A percentile compares a stretch with the other conserved stretches of the same genome.
Evolutionary conservation across 768 basidiomycete species (phyloP).

Genomic region (Leccinum sublutescens): DNA sequence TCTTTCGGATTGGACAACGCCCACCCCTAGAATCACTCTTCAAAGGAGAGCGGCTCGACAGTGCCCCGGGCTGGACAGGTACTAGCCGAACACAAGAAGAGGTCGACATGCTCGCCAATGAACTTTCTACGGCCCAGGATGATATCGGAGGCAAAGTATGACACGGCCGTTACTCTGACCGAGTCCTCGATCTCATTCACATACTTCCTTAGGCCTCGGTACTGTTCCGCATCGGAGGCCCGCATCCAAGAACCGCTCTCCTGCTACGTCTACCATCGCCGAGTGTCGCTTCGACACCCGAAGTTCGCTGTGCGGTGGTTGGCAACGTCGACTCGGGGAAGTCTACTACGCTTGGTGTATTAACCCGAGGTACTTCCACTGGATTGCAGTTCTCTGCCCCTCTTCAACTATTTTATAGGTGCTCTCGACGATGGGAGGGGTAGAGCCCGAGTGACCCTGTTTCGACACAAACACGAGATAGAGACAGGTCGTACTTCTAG

Average conservation of each 20-base stretch:
- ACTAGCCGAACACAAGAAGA: conserved; percentile 49
- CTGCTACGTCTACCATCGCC: conserved; percentile 75
- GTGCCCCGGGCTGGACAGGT: conserved; percentile 56
- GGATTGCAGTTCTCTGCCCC: conserved; percentile 20
- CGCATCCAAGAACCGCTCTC: conserved; percentile 55
- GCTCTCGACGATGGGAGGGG: conserved; percentile 80
- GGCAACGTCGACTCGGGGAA: conserved; percentile 96
- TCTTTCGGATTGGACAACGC: conserved; percentile 68
- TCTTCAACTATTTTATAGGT: conserved; percentile 39
- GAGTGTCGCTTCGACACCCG: conserved; percentile 75
- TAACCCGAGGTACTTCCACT: conserved; percentile 72
- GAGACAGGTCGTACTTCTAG: conserved; percentile 95
- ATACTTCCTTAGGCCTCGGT: conserved; percentile 46
- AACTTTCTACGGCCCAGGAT: conserved; percentile 53
- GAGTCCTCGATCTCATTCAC: not conserved
- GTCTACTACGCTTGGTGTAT: conserved; percentile 89
- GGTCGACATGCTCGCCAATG: conserved; percentile 43
- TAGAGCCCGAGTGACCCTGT: conserved; percentile 81
- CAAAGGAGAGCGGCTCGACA: conserved; percentile 45
- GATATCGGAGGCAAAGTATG: conserved; percentile 80
- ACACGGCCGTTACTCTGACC: not conserved
- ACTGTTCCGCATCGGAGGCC: conserved; percentile 46
- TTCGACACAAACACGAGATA: conserved; percentile 96
- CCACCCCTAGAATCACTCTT: conserved; percentile 60
- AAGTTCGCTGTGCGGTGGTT: conserved; percentile 93